phyloP scores from a whole-genome alignment of 176 grass and related monocot genomes.

The Raddia guianensis region DNA sequence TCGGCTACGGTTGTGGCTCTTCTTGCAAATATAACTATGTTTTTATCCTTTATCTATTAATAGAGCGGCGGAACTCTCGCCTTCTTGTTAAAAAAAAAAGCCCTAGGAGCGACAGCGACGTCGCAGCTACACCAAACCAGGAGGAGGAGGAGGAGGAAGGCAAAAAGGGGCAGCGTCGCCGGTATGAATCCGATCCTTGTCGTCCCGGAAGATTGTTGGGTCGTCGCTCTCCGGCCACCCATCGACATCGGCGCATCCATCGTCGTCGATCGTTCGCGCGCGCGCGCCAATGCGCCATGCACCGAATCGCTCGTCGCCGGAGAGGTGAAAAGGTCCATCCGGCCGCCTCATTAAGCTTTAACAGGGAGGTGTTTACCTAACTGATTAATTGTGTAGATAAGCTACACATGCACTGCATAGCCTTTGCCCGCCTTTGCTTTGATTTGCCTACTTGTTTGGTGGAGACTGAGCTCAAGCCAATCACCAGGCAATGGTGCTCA shows the following conservation, averaged over 20 bases:
- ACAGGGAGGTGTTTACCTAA: slow-evolving; percentile 28
- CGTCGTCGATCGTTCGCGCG: not conserved
- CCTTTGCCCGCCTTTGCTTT: not conserved
- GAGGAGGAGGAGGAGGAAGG: too few relatives aligned
- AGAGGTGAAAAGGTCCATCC: not conserved
- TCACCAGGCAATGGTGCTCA: not conserved
- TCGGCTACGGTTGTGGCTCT: too few relatives aligned
- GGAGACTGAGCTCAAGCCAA: not conserved
- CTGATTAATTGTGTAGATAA: not conserved
- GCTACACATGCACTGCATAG: too few relatives aligned
- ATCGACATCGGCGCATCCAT: not conserved
- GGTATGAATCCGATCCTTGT: slow-evolving; percentile 28
- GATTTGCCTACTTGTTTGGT: not conserved
- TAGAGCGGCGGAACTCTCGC: too few relatives aligned
- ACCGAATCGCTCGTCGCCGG: too few relatives aligned
- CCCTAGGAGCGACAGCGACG: slow-evolving; percentile 1
- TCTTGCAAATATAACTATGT: too few relatives aligned
- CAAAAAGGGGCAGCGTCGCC: not conserved
- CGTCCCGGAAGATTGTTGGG: slow-evolving; percentile 31
- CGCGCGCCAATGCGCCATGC: not conserved
- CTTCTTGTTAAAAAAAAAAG: too few relatives aligned
- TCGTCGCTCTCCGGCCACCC: slow-evolving; percentile 23
- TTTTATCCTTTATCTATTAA: too few relatives aligned
- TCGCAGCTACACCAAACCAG: not conserved
- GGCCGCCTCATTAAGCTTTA: slow-evolving; percentile 11